These are phyloP conservation scores for Hebeloma cylindrosporum DNA, from an alignment of 768 basidiomycete species.

Conservation along the genomic window DNA sequence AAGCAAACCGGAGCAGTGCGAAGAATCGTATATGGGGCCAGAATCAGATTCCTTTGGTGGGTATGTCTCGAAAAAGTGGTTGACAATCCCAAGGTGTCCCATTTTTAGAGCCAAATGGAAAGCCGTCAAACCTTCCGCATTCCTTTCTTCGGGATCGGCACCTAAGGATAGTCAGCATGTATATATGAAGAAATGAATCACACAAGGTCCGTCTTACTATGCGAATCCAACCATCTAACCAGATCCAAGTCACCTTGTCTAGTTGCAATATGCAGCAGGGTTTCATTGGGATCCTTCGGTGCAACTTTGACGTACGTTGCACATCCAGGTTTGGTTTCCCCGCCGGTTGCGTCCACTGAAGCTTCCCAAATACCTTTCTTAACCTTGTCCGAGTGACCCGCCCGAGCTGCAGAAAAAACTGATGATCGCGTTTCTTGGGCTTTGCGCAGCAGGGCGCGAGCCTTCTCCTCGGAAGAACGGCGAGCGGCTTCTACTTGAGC, in stretches of 20 bases:
- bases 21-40: slow-evolving; percentile 45
- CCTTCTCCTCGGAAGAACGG: slow-evolving; percentile 49
- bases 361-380: slow-evolving; percentile 71
- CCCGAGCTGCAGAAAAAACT: slow-evolving; percentile 65
- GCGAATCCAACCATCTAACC: slow-evolving; percentile 68
- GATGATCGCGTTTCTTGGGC: slow-evolving; percentile 58
- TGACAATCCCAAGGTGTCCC: slow-evolving; percentile 52
- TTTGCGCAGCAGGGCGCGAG: slow-evolving; percentile 45
- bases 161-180: slow-evolving; percentile 38
- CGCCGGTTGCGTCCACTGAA: slow-evolving; percentile 67
- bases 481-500: slow-evolving; percentile 50
- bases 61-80: slow-evolving; percentile 62
- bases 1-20: slow-evolving; percentile 45
- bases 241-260: slow-evolving; percentile 54
- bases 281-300: slow-evolving; percentile 61
- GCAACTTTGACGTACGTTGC: slow-evolving; percentile 45
- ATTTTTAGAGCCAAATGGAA: slow-evolving; percentile 63
- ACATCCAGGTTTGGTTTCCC: slow-evolving; percentile 60
- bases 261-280: slow-evolving; percentile 68
- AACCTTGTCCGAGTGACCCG: slow-evolving; percentile 50
- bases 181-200: slow-evolving; percentile 25
- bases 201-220: no score
- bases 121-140: slow-evolving; percentile 56
- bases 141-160: slow-evolving; percentile 71
- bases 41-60: slow-evolving; percentile 55